Percentiles rank a stretch among this genome's conserved stretches.
Conservation (phyloP, 352 stramenopile genomes). For the Pythium brassicae region DNA sequence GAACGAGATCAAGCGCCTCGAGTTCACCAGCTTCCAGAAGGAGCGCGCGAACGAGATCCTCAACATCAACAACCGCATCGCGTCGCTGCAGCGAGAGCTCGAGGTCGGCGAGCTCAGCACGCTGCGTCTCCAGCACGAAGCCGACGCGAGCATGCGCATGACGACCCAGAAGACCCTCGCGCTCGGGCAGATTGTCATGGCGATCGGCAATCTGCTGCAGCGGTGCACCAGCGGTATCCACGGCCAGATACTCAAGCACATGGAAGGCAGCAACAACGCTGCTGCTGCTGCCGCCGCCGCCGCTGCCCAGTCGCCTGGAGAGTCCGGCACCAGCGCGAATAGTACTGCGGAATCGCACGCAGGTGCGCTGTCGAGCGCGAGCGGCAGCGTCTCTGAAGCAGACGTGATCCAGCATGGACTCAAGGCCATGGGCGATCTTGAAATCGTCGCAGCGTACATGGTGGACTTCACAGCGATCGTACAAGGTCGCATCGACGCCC, state of each 20-base stretch:
- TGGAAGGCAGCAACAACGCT: constrained; percentile 51
- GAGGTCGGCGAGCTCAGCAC: constrained; percentile 65
- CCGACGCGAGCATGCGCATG: constrained; percentile 80
- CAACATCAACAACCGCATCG: constrained; percentile 90
- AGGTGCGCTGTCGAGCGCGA: constrained; percentile 1
- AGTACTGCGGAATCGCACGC: not conserved
- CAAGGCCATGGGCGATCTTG: constrained; percentile 85
- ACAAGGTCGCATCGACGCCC: constrained; percentile 60
- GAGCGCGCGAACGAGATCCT: constrained; percentile 91
- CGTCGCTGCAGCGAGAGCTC: constrained; percentile 74
- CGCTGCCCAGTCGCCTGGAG: constrained; percentile 7
- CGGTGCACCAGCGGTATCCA: constrained; percentile 82
- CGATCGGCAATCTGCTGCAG: constrained; percentile 80
- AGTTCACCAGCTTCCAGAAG: constrained; percentile 85
- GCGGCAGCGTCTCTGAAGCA: constrained; percentile 59
- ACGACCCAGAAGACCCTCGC: constrained; percentile 90
- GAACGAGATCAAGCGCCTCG: constrained; percentile 77
- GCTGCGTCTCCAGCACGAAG: constrained; percentile 83
- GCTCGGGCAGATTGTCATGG: constrained; percentile 88
- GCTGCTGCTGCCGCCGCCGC: constrained; percentile 15
- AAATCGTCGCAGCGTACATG: constrained; percentile 93
- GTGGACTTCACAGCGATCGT: constrained; percentile 88
- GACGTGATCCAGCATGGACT: constrained; percentile 85
- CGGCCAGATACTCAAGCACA: constrained; percentile 85
- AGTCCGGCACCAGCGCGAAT: not conserved